These are phyloP conservation scores for Diutina ranongensis DNA, from an alignment of 1,139 yeast species.

Conservation along the genomic window DNA sequence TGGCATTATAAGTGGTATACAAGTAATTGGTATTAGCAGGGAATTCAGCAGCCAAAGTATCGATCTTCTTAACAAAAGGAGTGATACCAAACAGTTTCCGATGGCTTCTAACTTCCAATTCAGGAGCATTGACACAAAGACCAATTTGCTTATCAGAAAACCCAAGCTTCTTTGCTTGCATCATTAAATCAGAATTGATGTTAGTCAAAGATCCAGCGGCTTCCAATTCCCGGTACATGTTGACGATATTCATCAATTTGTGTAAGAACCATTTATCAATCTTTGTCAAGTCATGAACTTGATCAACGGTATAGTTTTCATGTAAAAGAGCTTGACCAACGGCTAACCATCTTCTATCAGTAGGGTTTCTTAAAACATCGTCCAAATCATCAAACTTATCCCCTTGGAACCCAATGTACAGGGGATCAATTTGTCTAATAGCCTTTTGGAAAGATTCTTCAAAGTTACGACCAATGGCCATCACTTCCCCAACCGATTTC, in stretches of 20 bases:
- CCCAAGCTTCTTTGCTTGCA: slow-evolving; percentile 84
- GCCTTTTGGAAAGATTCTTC: slow-evolving; percentile 99
- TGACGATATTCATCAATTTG: slow-evolving; percentile 84
- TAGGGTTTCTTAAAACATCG: slow-evolving; percentile 73
- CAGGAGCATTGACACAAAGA: slow-evolving; percentile 48
- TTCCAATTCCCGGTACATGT: slow-evolving; percentile 76
- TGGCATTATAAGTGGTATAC: slow-evolving; percentile 92
- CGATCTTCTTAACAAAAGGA: slow-evolving; percentile 94
- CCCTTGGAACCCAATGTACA: slow-evolving; percentile 87
- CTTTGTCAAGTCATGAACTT: slow-evolving; percentile 80
- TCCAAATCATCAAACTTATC: slow-evolving; percentile 72
- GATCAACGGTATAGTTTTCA: slow-evolving; percentile 82
- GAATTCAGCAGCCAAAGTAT: slow-evolving; percentile 96
- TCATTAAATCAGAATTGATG: slow-evolving; percentile 57
- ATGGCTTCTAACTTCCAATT: slow-evolving; percentile 67
- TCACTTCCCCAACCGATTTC: slow-evolving; percentile 99
- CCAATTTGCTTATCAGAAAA: slow-evolving; percentile 94
- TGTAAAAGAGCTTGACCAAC: slow-evolving; percentile 93
- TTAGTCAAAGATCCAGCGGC: slow-evolving; percentile 37
- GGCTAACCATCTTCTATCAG: slow-evolving; percentile 97
- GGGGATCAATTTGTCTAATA: slow-evolving; percentile 91
- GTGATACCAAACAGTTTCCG: slow-evolving; percentile 70
- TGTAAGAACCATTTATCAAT: slow-evolving; percentile 94
- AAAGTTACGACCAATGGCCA: slow-evolving; percentile 97
- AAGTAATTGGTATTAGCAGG: slow-evolving; percentile 95